Conservation (phyloP, 345 rosid species). For the Pseudoturritis turrita region DNA sequence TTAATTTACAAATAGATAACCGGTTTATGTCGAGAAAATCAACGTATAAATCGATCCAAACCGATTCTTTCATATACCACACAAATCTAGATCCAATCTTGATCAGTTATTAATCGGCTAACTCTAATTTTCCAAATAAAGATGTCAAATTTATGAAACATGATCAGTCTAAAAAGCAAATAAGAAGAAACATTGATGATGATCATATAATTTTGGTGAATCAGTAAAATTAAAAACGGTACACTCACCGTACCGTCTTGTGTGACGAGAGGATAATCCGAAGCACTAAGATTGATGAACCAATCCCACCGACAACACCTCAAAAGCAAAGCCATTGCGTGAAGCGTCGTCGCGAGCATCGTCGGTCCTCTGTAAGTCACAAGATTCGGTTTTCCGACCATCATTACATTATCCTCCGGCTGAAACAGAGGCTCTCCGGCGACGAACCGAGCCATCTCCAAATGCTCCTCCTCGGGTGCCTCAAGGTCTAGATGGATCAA, state of each 20-base stretch:
- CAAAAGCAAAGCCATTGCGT: conserved; percentile 70
- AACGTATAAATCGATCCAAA: background rate
- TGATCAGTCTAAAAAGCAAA: background rate
- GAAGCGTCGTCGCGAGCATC: conserved; percentile 86
- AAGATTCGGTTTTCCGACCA: conserved; percentile 70
- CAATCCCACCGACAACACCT: conserved; percentile 89
- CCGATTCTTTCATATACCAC: background rate
- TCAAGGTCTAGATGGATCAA: conserved; percentile 68
- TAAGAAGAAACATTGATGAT: background rate
- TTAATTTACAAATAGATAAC: background rate
- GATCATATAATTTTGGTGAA: background rate
- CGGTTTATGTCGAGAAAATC: background rate
- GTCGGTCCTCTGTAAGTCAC: conserved; percentile 93
- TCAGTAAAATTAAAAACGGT: background rate
- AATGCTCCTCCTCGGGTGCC: conserved; percentile 56
- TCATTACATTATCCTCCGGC: conserved; percentile 64
- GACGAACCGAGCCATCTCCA: conserved; percentile 53
- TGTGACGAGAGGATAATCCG: conserved; percentile 84
- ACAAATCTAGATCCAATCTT: background rate
- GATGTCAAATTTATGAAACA: background rate
- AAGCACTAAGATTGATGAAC: conserved; percentile 97
- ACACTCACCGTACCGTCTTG: conserved; percentile 99
- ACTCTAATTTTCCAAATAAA: background rate
- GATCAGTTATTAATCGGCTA: background rate
- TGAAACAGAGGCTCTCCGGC: conserved; percentile 49